Evolutionary conservation across 1,284 basidiomycete genomes (phyloP), one percentile per base, ranked within the genome.

Genomic region (Porphyrellus sp.): DNA sequence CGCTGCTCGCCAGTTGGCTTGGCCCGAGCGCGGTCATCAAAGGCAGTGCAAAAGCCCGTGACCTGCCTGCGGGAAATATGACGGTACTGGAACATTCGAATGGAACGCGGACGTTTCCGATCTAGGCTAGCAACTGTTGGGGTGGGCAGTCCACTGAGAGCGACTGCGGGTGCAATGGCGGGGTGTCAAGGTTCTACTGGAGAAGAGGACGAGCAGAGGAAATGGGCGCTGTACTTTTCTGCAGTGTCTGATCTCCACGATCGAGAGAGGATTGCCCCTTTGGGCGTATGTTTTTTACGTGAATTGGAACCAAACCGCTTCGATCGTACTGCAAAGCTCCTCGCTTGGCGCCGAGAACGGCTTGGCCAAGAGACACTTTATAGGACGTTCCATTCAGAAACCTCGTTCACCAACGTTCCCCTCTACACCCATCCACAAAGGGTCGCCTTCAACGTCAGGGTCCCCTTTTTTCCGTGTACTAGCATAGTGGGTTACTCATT

Each of bases 61-160:
- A 18, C 34, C 30, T 3, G 30, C 13, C 35, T 49, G 55, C 59
- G 57, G 62, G 49, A 56, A 31, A 11, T 33, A 30, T 8, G 55
- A 53, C 63, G 53, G 49, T 25, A 62, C n/a, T 64, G 46, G 65
- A 63, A 67, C 49, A 53, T 63, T 63, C 65, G 59, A 68, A 62
- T 63, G 33, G 63, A 68, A 63, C 31, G 5, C 59, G 63, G 63
- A 46, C 25, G 52, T 65, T 18, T 46, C 64, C 64, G 61, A 5
- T 18, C 30, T 3, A 20, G n/a, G 33, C 8, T 44, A 12, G 16
- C 38, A 45, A 15, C n/a, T 50, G 28, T 41, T n/a, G 35, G 24
- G 33, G 23, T 39, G 12, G 6, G 16, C 1, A 9, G 18, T 8
- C 11, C 38, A 21, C 20, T 39, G 23, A 7, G 30, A 1, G 15